phyloP scores from a whole-genome alignment of 495 filamentous ascomycete genomes.

The Penicillium ucsense region DNA sequence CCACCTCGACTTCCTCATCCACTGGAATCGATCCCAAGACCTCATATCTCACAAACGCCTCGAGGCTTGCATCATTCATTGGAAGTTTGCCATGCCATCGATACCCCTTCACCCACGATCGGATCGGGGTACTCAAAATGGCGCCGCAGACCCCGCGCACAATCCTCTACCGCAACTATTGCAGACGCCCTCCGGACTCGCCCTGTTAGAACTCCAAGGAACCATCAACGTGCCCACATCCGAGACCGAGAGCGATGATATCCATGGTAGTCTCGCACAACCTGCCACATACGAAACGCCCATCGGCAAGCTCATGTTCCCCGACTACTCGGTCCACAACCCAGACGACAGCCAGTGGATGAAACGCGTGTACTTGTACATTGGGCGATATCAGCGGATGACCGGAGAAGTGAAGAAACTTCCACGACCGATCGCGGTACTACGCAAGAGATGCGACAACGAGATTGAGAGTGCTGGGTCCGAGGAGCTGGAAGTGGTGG shows the following conservation, averaged over 20 bases:
- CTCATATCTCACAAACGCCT: background rate
- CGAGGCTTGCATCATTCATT: too few species aligned
- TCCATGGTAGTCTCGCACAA: slow-evolving; percentile 8
- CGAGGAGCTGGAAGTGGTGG: slow-evolving; percentile 61
- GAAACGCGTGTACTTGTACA: slow-evolving; percentile 78
- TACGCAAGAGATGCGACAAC: slow-evolving; percentile 26
- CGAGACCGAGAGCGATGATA: slow-evolving; percentile 10
- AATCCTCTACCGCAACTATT: slow-evolving; percentile 74
- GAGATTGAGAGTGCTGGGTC: slow-evolving; percentile 1
- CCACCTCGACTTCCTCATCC: background rate
- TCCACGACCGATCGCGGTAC: slow-evolving; percentile 62
- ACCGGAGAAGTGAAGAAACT: slow-evolving; percentile 86
- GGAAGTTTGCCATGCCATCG: slow-evolving; percentile 29
- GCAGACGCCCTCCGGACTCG: slow-evolving; percentile 66
- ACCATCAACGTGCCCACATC: slow-evolving; percentile 55
- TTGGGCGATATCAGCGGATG: slow-evolving; percentile 83
- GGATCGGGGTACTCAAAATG: background rate
- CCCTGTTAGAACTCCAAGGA: slow-evolving; percentile 85
- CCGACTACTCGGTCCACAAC: slow-evolving; percentile 49
- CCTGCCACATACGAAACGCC: slow-evolving; percentile 34
- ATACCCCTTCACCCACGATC: slow-evolving; percentile 26
- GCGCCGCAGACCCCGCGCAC: slow-evolving; percentile 11
- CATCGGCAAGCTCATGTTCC: slow-evolving; percentile 72
- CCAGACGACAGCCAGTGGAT: slow-evolving; percentile 61
- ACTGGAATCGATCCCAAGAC: background rate